Percentiles rank a stretch among this genome's conserved stretches.
These are phyloP conservation scores for Citrus glauca DNA, from an alignment of 345 rosid genomes.

Conservation along the genomic window DNA sequence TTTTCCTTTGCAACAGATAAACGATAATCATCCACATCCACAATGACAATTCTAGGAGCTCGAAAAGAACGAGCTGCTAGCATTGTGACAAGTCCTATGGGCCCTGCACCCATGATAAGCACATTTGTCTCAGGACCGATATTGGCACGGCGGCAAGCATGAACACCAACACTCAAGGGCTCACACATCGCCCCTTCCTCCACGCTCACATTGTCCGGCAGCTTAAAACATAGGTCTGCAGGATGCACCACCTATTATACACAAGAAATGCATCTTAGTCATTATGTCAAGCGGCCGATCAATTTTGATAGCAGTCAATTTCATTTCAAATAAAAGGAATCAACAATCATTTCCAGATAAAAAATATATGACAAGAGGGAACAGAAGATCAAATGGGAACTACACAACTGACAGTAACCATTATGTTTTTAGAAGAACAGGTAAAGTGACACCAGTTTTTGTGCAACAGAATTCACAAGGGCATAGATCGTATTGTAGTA, in stretches of 20 bases:
- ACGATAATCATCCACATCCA: slow-evolving; percentile 68
- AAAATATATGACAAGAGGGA: not conserved
- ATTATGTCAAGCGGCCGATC: not conserved
- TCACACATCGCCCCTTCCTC: slow-evolving; percentile 99
- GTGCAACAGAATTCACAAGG: not conserved
- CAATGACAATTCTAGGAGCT: slow-evolving; percentile 69
- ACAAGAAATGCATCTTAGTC: not conserved
- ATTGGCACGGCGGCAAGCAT: slow-evolving; percentile 86
- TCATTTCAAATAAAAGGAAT: not conserved
- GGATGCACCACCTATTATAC: slow-evolving; percentile 83
- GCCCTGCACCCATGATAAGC: slow-evolving; percentile 84
- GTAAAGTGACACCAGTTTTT: not conserved
- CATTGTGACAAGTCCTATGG: slow-evolving; percentile 85
- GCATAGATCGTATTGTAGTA: not conserved
- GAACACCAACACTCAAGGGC: slow-evolving; percentile 89
- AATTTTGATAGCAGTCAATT: not conserved
- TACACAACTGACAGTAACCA: not conserved
- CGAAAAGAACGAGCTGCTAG: slow-evolving; percentile 90
- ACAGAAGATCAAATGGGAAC: not conserved
- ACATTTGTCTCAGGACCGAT: slow-evolving; percentile 70
- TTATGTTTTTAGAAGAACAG: not conserved
- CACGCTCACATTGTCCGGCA: slow-evolving; percentile 84
- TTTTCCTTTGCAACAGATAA: slow-evolving; percentile 69
- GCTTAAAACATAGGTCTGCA: slow-evolving; percentile 77
- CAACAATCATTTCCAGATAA: not conserved